Evolutionary conservation across 345 rosid genomes (phyloP), one percentile per base, ranked within the genome.

Genomic region (Euphorbia pulcherrima): DNA sequence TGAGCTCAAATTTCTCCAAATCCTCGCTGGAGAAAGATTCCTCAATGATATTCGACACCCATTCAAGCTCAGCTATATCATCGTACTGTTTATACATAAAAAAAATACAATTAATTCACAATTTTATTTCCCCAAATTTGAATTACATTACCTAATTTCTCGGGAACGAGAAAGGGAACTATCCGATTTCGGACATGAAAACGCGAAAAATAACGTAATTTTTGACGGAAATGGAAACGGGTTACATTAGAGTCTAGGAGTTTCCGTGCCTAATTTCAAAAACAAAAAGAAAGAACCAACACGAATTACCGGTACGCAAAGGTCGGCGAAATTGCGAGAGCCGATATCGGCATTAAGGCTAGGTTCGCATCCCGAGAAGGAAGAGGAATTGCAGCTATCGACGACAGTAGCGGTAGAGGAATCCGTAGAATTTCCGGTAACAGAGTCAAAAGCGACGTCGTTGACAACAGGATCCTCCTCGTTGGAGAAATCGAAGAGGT

Each of bases 11-110:
- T 86, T 87, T 87, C 55, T 88, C 87, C 76, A 85, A 61, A 75
- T 92, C 99, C 60, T 95, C 97, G 73, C 90, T 83, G 39, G 99
- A 89, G 77, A 92, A 92, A 14, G 99, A 92, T 75, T 95, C 97
- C 71, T 95, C 99, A 67, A 84, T 96, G 75, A 95, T 79, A 76
- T 88, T 90, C 4, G 99, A 95, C 21, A 95, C 75, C 99, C 99
- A 95, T 80, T 92, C 99, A 12, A 95, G 83, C 87, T 95, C 97
- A 59, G 96, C 99, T 74, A 90, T 77, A 64, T 95, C 99, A 58
- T 95, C 99, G 23, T 79, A 87, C 98, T 92, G 78, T 33, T 33
- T 33, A 33, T 33, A 33, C 37, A 33, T 33, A 33, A 33, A 33
- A 33, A 33, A 7, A 7, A 33, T 33, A 33, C 7, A 33, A 33